phyloP scores from a whole-genome alignment of 73 alveolate genomes.

The Diophrys appendiculata region DNA sequence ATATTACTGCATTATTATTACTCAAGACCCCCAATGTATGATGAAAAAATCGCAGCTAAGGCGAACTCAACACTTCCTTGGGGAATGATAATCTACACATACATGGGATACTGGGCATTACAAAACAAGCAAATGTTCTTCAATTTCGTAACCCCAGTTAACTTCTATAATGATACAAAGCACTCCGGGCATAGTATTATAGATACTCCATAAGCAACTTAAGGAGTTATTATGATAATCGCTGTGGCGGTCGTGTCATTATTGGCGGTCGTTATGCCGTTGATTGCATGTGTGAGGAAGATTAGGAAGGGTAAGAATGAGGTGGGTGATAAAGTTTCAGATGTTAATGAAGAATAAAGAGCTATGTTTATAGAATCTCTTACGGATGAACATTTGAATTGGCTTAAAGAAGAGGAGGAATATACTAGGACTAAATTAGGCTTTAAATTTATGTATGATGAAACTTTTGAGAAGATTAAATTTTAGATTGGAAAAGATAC shows the following conservation, averaged over 20 bases:
- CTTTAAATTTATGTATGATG: background rate
- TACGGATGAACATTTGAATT: background rate
- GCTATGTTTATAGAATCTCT: background rate
- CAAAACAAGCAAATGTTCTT: background rate
- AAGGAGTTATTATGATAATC: background rate
- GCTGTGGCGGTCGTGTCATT: background rate
- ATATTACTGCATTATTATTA: slow-evolving; percentile 6
- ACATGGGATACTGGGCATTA: background rate
- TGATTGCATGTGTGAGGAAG: background rate
- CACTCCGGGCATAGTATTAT: background rate
- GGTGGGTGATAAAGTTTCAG: background rate
- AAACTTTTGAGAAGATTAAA: background rate
- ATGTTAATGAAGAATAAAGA: background rate
- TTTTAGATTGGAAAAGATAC: no score
- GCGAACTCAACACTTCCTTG: background rate
- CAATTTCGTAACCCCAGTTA: background rate
- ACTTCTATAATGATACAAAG: background rate
- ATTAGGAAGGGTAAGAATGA: background rate
- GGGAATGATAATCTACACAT: background rate
- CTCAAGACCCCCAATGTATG: slow-evolving; percentile 27
- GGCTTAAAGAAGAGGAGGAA: background rate
- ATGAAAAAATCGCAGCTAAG: slow-evolving; percentile 1
- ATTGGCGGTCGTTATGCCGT: background rate
- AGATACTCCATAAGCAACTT: background rate
- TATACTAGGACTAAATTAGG: background rate